Evolutionary conservation across 1,139 yeast genomes (phyloP).

Genomic region (Candida sp.): DNA sequence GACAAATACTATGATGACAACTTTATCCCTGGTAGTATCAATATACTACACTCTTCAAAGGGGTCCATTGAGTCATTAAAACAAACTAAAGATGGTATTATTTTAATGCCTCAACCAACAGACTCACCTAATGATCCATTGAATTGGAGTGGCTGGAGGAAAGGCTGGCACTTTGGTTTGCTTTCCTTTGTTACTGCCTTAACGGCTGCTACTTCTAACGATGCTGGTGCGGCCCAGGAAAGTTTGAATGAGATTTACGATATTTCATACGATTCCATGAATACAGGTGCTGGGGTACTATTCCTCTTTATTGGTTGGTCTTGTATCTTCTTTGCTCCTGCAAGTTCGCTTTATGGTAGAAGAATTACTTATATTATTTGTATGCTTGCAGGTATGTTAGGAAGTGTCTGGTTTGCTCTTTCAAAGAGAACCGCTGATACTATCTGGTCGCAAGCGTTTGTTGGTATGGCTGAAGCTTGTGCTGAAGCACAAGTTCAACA

Average conservation of each 20-base stretch:
- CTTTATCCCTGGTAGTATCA: conserved; percentile 64
- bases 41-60: conserved; percentile 37
- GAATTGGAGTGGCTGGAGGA: conserved; percentile 50
- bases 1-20: conserved; percentile 24
- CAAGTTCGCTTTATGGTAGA: conserved; percentile 76
- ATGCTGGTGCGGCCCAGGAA: conserved; percentile 80
- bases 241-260: conserved; percentile 62
- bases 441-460: conserved; percentile 79
- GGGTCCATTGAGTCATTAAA: conserved; percentile 14
- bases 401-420: conserved; percentile 73
- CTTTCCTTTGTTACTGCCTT: conserved; percentile 73
- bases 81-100: conserved; percentile 27
- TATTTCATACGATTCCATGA: conserved; percentile 71
- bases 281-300: conserved; percentile 82
- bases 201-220: conserved; percentile 83
- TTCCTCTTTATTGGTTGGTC: conserved; percentile 75
- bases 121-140: conserved; percentile 49
- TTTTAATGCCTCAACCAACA: conserved; percentile 40
- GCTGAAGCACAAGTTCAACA: conserved; percentile 86
- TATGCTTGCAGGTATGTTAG: conserved; percentile 57
- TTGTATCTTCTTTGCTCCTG: conserved; percentile 69
- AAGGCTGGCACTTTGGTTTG: conserved; percentile 56
- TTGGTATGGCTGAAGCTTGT: conserved; percentile 84
- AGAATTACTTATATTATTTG: conserved; percentile 68
- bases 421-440: conserved; percentile 60